These are phyloP conservation scores for Oldenlandia corymbosa DNA, from an alignment of 257 asterid genomes.

Conservation along the genomic window DNA sequence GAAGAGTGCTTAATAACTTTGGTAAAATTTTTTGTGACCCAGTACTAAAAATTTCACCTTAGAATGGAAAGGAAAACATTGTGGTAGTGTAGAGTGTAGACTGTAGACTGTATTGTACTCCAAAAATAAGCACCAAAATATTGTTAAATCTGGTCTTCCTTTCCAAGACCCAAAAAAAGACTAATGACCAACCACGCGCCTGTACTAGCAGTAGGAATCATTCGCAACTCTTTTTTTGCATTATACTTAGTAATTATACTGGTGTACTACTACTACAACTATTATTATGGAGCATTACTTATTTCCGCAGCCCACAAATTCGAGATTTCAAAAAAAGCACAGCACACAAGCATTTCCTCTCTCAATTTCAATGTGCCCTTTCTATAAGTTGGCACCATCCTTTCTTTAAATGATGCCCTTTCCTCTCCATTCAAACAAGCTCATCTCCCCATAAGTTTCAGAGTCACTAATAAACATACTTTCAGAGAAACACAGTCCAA, in stretches of 20 bases:
- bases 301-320: background rate
- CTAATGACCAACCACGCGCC: background rate
- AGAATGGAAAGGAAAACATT: too few species aligned
- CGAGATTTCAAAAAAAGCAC: background rate
- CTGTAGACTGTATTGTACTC: too few species aligned
- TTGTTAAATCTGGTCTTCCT: too few species aligned
- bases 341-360: slow-evolving; percentile 5
- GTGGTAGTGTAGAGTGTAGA: too few species aligned
- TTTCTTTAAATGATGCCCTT: slow-evolving; percentile 46
- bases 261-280: too few species aligned
- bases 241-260: too few species aligned
- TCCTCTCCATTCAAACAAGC: slow-evolving; percentile 23
- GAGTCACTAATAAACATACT: slow-evolving; percentile 1
- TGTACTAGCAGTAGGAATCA: background rate
- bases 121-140: too few species aligned
- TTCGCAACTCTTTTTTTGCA: background rate
- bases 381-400: slow-evolving; percentile 55
- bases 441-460: slow-evolving; percentile 37
- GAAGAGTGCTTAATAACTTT: too few species aligned
- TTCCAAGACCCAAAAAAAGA: too few species aligned
- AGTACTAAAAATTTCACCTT: too few species aligned
- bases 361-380: slow-evolving; percentile 28
- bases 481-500: background rate
- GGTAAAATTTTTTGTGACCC: too few species aligned
- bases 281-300: too few species aligned